Evolutionary conservation across 2,329 filamentous ascomycete genomes (phyloP), one percentile per base, ranked within the genome.

Genomic region (Capronia epimyces): DNA sequence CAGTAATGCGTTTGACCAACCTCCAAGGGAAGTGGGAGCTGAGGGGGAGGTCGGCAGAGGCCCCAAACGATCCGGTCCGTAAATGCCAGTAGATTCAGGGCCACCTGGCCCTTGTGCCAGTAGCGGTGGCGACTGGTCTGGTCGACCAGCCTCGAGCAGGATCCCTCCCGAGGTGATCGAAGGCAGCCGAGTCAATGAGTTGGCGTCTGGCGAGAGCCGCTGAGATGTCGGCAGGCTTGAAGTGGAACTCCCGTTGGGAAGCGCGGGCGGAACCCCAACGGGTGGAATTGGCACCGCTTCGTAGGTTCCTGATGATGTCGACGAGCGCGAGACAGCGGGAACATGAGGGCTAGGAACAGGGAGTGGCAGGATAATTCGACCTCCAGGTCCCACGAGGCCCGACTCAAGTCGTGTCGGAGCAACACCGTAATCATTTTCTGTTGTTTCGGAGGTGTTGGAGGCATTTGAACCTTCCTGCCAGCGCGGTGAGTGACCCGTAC

Each of bases 141-240:
- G 27, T 3, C 16, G 13, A 16, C 48, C 50, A 10, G 46, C 36
- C 34, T 57, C 57, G 18, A 59, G 55, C 34, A 59, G 39, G 21
- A 51, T 43, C 15, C 57, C 57, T 27, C 49, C 53, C 6, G 55
- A 34, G n/a, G 57, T 59, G 39, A 59, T 59, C 7, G 57, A 59
- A 13, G 57, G 57, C 20, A 59, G 31, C n/a, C 57, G 54, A n/a
- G 48, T 52, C 5, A 43, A 24, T n/a, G 46, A 16, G 18, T 21
- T 47, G 13, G 48, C 41, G 18, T 59, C 57, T 2, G 54, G 51
- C 12, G 57, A 59, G 15, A 55, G 43, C 15, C 53, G 50, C 25
- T 54, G 53, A 31, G 47, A 47, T 10, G 40, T 36, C 18, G 40
- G 44, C 10, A 54, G 22, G 27, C 29, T 47, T 7, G 47, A 18